phyloP scores from a whole-genome alignment of 2,329 filamentous ascomycete genomes.

The Penicillium sp. region DNA sequence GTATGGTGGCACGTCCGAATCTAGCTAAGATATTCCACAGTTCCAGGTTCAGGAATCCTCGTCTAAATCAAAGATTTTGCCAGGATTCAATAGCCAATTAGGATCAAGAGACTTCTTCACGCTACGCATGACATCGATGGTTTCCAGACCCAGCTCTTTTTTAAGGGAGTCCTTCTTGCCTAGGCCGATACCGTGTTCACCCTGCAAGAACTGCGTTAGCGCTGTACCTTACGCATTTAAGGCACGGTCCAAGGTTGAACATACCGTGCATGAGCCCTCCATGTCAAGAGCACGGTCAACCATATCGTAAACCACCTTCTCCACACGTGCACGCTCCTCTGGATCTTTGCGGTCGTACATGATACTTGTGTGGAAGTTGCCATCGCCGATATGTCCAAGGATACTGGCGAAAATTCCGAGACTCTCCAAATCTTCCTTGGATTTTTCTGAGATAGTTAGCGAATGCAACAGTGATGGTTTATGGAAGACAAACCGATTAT shows the following conservation, averaged over 20 bases:
- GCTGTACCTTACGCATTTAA: neutral
- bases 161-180: slow-evolving; percentile 80
- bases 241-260: neutral
- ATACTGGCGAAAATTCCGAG: slow-evolving; percentile 84
- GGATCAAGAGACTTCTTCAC: slow-evolving; percentile 84
- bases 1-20: neutral
- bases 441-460: slow-evolving; percentile 60
- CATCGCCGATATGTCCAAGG: slow-evolving; percentile 86
- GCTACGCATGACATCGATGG: slow-evolving; percentile 77
- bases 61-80: slow-evolving; percentile 77
- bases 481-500: slow-evolving; percentile 52
- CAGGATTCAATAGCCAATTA: slow-evolving; percentile 84
- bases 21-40: neutral
- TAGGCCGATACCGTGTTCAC: slow-evolving; percentile 81
- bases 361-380: slow-evolving; percentile 92
- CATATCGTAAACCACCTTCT: slow-evolving; percentile 84
- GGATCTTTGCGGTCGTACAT: slow-evolving; percentile 74
- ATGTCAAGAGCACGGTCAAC: slow-evolving; percentile 86
- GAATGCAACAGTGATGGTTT: neutral
- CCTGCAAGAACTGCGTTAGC: slow-evolving; percentile 38
- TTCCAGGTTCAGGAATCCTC: slow-evolving; percentile 10
- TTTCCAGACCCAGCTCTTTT: slow-evolving; percentile 76
- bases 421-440: slow-evolving; percentile 84
- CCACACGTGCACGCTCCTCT: slow-evolving; percentile 71
- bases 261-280: slow-evolving; percentile 81